Conservation (phyloP, 1,139 yeast species). For the Candida anutae region DNA sequence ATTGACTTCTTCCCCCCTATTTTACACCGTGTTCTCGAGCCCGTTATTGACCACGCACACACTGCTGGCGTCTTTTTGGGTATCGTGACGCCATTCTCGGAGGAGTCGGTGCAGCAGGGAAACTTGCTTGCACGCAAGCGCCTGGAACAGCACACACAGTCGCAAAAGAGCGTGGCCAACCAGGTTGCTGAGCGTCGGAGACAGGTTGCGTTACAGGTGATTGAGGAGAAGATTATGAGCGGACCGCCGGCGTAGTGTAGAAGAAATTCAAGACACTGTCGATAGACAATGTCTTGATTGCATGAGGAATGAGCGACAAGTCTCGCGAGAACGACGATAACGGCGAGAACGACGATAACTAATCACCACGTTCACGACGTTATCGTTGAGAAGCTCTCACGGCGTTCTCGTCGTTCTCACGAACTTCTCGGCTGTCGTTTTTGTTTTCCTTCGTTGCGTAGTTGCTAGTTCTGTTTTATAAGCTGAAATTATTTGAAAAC, state of each 20-base stretch:
- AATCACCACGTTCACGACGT: too few relatives aligned
- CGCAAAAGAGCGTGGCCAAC: slow-evolving; percentile 37
- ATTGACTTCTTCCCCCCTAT: slow-evolving; percentile 73
- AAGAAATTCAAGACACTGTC: too few relatives aligned
- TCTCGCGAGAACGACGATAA: too few relatives aligned
- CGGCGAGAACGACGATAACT: too few relatives aligned
- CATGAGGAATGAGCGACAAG: too few relatives aligned
- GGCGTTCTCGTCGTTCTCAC: too few relatives aligned
- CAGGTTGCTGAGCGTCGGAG: slow-evolving; percentile 79
- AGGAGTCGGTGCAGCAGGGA: slow-evolving; percentile 64
- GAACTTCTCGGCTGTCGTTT: too few relatives aligned
- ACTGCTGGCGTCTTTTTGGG: slow-evolving; percentile 47
- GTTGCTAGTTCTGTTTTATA: too few relatives aligned
- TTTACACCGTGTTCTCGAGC: slow-evolving; percentile 44
- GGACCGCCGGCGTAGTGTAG: slow-evolving; percentile 13
- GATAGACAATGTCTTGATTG: too few relatives aligned
- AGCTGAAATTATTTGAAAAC: too few relatives aligned
- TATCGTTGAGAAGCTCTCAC: too few relatives aligned
- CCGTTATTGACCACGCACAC: slow-evolving; percentile 48
- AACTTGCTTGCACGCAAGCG: slow-evolving; percentile 61
- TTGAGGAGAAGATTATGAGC: slow-evolving; percentile 60
- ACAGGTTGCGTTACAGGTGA: slow-evolving; percentile 75
- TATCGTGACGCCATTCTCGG: slow-evolving; percentile 59
- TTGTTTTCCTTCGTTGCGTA: too few relatives aligned
- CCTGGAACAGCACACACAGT: slow-evolving; percentile 37